Percentiles rank a stretch among this genome's conserved stretches.
Conservation (phyloP, 2,329 filamentous ascomycete species). For the Trichoderma asperellum region DNA sequence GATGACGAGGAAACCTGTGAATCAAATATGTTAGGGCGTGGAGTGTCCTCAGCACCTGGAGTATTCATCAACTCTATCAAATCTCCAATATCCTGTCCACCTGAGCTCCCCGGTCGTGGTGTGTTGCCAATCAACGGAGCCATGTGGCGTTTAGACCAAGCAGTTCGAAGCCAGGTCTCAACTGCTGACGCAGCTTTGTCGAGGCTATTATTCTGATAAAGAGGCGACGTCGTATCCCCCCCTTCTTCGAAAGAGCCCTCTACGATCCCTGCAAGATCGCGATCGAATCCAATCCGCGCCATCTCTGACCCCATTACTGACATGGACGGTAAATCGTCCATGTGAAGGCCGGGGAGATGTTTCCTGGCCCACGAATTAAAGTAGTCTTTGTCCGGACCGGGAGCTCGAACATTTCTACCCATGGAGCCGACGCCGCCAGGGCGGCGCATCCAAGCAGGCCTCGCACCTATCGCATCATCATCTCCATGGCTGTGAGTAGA, state of each 20-base stretch:
- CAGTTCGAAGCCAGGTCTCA: slow-evolving; percentile 86
- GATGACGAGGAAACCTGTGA: slow-evolving; percentile 3
- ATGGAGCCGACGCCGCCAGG: slow-evolving; percentile 90
- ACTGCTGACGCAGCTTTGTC: slow-evolving; percentile 86
- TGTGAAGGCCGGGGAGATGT: slow-evolving; percentile 77
- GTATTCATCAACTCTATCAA: slow-evolving; percentile 73
- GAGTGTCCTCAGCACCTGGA: slow-evolving; percentile 57
- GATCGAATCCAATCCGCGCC: slow-evolving; percentile 59
- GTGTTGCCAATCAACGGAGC: slow-evolving; percentile 53
- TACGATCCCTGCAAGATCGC: slow-evolving; percentile 49
- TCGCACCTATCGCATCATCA: slow-evolving; percentile 46
- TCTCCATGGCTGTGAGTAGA: slow-evolving; percentile 45
- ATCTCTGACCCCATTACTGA: slow-evolving; percentile 65
- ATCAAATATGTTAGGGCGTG: slow-evolving; percentile 15
- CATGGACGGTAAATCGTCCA: slow-evolving; percentile 69
- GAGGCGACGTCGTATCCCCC: slow-evolving; percentile 46
- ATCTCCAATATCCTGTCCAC: slow-evolving; percentile 54
- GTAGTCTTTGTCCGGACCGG: slow-evolving; percentile 81
- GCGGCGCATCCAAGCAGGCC: slow-evolving; percentile 70
- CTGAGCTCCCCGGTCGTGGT: slow-evolving; percentile 39
- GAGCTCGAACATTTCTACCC: slow-evolving; percentile 68
- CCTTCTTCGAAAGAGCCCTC: slow-evolving; percentile 57
- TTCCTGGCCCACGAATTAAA: slow-evolving; percentile 83
- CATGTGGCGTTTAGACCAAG: slow-evolving; percentile 66
- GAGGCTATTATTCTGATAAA: slow-evolving; percentile 59